These are phyloP conservation scores for Fomitopsis palustris DNA, from an alignment of 1,284 basidiomycete genomes.

Conservation along the genomic window DNA sequence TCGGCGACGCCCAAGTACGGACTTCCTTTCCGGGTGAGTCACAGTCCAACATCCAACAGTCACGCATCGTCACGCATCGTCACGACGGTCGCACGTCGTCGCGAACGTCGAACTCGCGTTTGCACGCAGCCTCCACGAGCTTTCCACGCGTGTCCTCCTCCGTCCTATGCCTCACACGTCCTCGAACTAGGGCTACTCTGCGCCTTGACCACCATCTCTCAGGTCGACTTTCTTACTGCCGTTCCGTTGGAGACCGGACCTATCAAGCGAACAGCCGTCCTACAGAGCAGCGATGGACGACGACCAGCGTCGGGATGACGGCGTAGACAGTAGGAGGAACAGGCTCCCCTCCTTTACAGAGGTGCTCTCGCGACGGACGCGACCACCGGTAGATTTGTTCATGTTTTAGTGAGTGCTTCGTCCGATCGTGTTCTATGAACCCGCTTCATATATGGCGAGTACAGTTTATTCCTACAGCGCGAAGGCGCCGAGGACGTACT, in stretches of 20 bases:
- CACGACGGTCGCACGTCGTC: neutral
- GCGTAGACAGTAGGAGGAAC: slow-evolving; percentile 62
- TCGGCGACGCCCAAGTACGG: neutral
- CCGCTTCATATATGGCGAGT: slow-evolving; percentile 5
- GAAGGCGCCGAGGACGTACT: slow-evolving; percentile 94
- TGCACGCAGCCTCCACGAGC: neutral
- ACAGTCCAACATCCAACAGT: neutral
- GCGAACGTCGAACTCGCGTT: neutral
- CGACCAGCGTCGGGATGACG: slow-evolving; percentile 65
- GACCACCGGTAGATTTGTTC: slow-evolving; percentile 95
- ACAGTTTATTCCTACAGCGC: slow-evolving; percentile 84
- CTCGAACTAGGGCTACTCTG: neutral
- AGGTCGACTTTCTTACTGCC: neutral
- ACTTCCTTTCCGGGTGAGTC: neutral
- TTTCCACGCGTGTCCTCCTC: neutral
- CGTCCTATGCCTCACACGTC: neutral
- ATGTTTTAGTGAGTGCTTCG: slow-evolving; percentile 89
- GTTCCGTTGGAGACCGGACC: slow-evolving; percentile 5
- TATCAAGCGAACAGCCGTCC: slow-evolving; percentile 12
- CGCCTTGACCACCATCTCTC: neutral
- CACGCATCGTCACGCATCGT: neutral
- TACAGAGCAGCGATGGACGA: slow-evolving; percentile 38
- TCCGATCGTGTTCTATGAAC: neutral
- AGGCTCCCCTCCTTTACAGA: slow-evolving; percentile 80
- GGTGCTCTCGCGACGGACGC: slow-evolving; percentile 82